Conservation (phyloP, 176 grass and related monocot genomes). For the Saccharum spontaneum region DNA sequence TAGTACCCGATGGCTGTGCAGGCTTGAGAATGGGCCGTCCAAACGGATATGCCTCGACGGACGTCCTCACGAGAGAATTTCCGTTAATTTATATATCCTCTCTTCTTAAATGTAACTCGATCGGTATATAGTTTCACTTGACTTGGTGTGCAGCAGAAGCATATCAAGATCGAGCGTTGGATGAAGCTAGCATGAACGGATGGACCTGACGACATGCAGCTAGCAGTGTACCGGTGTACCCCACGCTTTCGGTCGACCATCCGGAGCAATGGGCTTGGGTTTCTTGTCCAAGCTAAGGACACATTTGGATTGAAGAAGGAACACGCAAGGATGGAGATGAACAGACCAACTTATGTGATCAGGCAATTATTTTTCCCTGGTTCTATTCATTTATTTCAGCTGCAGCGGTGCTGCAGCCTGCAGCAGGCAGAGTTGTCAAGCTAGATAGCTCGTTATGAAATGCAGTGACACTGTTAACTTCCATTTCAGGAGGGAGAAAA, state of each 20-base stretch:
- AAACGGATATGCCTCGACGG: too few species aligned
- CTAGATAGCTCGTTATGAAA: too few species aligned
- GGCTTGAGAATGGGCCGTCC: too few species aligned
- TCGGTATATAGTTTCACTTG: background rate
- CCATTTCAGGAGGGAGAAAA: too few species aligned
- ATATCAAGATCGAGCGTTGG: background rate
- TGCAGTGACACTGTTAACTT: too few species aligned
- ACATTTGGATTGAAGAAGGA: background rate
- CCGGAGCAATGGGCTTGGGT: background rate
- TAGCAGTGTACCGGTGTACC: background rate
- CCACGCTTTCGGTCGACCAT: background rate
- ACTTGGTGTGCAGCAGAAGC: conserved; percentile 10
- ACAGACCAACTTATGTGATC: background rate
- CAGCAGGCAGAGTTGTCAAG: too few species aligned
- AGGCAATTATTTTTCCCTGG: background rate
- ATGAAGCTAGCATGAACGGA: background rate
- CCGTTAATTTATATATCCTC: background rate
- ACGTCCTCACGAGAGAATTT: too few species aligned
- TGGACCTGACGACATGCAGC: background rate
- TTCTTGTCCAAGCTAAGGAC: background rate
- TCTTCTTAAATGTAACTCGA: background rate
- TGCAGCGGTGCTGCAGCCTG: too few species aligned
- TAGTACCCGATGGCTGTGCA: too few species aligned
- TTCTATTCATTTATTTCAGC: background rate
- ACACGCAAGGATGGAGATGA: background rate